phyloP scores from a whole-genome alignment of 768 basidiomycete species.

The Zangia roseola region DNA sequence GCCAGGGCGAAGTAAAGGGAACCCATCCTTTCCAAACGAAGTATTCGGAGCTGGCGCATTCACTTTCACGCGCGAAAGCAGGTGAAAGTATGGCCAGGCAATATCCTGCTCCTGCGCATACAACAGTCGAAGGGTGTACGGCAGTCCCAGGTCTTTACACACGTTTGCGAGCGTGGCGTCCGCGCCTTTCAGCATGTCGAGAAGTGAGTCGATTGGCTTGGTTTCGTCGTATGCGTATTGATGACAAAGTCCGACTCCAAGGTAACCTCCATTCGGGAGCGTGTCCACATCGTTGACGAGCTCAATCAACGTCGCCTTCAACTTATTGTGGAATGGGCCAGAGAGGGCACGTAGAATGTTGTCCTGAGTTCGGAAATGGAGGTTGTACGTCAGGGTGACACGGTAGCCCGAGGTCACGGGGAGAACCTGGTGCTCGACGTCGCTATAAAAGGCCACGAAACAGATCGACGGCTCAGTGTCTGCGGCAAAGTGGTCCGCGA shows the following conservation, averaged over 20 bases:
- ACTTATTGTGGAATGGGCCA: not conserved
- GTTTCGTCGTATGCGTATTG: constrained; percentile 21
- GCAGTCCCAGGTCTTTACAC: constrained; percentile 3
- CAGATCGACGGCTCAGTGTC: constrained; percentile 16
- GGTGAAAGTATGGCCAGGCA: not conserved
- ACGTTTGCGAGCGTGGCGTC: constrained; percentile 1
- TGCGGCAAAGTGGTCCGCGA: constrained; percentile 18
- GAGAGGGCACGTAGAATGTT: not conserved
- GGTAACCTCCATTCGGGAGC: constrained; percentile 32
- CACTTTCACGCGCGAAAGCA: not conserved
- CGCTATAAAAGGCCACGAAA: constrained; percentile 42
- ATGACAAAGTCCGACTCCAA: constrained; percentile 37
- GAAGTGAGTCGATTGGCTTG: not conserved
- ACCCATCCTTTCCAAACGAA: too few species aligned
- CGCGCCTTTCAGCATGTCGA: constrained; percentile 1
- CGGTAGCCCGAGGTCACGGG: constrained; percentile 41
- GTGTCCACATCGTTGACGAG: constrained; percentile 28
- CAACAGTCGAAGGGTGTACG: not conserved
- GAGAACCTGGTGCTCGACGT: constrained; percentile 45
- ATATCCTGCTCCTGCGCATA: not conserved
- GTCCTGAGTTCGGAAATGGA: constrained; percentile 11
- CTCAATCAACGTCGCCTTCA: not conserved
- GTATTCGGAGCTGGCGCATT: too few species aligned
- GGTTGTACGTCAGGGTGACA: constrained; percentile 44
- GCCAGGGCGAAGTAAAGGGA: not conserved